phyloP scores from a whole-genome alignment of 805 yeast genomes.

The Candida pseudofarinosa region DNA sequence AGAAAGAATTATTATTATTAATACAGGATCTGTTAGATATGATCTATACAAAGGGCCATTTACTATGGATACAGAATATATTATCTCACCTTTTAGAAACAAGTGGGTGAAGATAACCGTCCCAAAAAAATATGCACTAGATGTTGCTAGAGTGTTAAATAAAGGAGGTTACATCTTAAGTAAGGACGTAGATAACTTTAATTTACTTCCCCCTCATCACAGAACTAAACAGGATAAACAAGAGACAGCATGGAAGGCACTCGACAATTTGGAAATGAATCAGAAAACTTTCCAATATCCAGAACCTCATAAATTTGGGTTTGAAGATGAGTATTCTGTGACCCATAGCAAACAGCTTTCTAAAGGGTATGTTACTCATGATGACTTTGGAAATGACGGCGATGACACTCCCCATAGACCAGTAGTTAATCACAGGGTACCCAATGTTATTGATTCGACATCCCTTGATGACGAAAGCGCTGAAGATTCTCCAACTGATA shows the following conservation, averaged over 20 bases:
- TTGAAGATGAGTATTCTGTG: neutral
- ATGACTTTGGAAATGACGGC: constrained; percentile 82
- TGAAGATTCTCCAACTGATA: constrained; percentile 44
- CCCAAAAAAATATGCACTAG: constrained; percentile 53
- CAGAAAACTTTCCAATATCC: neutral
- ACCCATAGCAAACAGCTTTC: constrained; percentile 20
- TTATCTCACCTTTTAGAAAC: constrained; percentile 81
- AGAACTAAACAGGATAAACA: neutral
- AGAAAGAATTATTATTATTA: constrained; percentile 55
- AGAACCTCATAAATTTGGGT: neutral
- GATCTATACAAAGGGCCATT: constrained; percentile 83
- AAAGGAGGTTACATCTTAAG: constrained; percentile 42
- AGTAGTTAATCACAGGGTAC: constrained; percentile 56
- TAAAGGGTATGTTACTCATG: constrained; percentile 77
- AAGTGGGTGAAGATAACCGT: constrained; percentile 68
- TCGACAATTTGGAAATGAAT: neutral
- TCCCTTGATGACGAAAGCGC: constrained; percentile 24
- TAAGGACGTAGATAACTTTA: constrained; percentile 9
- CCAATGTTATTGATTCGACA: constrained; percentile 70
- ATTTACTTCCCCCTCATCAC: constrained; percentile 23
- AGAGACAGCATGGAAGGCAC: neutral
- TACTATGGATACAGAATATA: constrained; percentile 73
- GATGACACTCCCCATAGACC: constrained; percentile 76
- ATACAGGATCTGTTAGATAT: constrained; percentile 86
- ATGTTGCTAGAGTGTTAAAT: constrained; percentile 56